These are phyloP conservation scores for Termitomyces titanicus DNA, from an alignment of 768 basidiomycete species.

Conservation along the genomic window DNA sequence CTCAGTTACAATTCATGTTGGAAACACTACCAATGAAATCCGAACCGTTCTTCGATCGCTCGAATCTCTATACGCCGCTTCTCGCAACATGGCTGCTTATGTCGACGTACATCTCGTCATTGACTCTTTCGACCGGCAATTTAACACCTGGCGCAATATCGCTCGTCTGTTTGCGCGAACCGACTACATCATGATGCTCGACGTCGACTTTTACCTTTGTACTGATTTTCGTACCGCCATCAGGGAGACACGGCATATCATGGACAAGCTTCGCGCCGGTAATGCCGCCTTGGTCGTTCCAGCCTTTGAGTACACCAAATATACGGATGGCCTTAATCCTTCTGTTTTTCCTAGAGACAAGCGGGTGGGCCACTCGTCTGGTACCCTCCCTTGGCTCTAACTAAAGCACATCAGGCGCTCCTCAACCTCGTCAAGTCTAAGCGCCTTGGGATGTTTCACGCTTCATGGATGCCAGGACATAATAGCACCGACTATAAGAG, in stretches of 20 bases:
- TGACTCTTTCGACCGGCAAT: constrained; percentile 76
- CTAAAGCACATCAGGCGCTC: constrained; percentile 38
- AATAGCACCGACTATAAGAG: constrained; percentile 74
- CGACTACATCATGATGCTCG: constrained; percentile 85
- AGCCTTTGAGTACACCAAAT: constrained; percentile 76
- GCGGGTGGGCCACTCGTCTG: constrained; percentile 38
- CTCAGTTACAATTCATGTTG: constrained; percentile 79
- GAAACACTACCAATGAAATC: constrained; percentile 43
- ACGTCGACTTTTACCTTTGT: constrained; percentile 84
- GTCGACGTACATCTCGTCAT: constrained; percentile 88
- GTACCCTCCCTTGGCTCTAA: not conserved
- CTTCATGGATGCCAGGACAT: constrained; percentile 74
- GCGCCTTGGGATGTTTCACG: constrained; percentile 74
- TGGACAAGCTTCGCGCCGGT: constrained; percentile 53
- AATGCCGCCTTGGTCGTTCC: constrained; percentile 75
- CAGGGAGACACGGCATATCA: constrained; percentile 35
- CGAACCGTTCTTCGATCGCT: constrained; percentile 56
- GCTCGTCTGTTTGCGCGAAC: constrained; percentile 84
- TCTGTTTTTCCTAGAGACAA: constrained; percentile 66
- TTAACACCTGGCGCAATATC: constrained; percentile 88
- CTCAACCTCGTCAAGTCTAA: constrained; percentile 52
- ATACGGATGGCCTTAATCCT: constrained; percentile 58
- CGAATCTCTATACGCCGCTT: constrained; percentile 63
- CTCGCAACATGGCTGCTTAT: constrained; percentile 57
- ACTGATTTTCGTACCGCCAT: constrained; percentile 71